Conservation (phyloP, 208 protist species). For the Leishmania guyanensis region DNA sequence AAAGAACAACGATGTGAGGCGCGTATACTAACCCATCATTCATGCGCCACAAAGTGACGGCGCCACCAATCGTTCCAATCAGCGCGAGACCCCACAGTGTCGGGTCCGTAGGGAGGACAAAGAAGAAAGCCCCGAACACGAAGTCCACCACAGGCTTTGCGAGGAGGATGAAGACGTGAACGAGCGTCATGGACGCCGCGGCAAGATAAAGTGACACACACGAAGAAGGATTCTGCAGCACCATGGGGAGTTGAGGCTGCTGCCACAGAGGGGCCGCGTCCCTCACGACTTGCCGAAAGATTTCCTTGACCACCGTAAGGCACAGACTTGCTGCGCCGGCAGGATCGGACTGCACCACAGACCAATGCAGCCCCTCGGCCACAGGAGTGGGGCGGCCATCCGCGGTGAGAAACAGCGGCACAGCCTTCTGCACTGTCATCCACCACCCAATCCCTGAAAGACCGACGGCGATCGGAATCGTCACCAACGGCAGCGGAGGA, state of each 20-base stretch:
- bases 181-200: conserved; percentile 38
- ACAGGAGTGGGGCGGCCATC: conserved; percentile 22
- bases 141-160: conserved; percentile 39
- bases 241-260: conserved; percentile 21
- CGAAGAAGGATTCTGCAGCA: conserved; percentile 10
- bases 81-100: conserved; percentile 69
- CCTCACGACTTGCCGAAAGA: conserved; percentile 25
- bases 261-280: conserved; percentile 22
- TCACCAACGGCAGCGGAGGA: conserved; percentile 69
- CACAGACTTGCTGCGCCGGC: conserved; percentile 26
- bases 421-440: conserved; percentile 28
- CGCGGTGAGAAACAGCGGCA: conserved; percentile 36
- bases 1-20: conserved; percentile 20
- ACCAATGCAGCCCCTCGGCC: conserved; percentile 20
- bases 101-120: conserved; percentile 62
- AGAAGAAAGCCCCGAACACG: conserved; percentile 33
- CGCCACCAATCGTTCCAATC: conserved; percentile 28
- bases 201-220: conserved; percentile 44
- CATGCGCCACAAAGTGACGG: conserved; percentile 30
- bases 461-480: conserved; percentile 58
- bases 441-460: conserved; percentile 48
- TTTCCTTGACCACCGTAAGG: conserved; percentile 28
- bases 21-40: conserved; percentile 28
- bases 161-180: conserved; percentile 49
- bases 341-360: conserved; percentile 31